These are phyloP conservation scores for Hypoxylon sp. DNA, from an alignment of 2,329 filamentous ascomycete species.

Conservation along the genomic window DNA sequence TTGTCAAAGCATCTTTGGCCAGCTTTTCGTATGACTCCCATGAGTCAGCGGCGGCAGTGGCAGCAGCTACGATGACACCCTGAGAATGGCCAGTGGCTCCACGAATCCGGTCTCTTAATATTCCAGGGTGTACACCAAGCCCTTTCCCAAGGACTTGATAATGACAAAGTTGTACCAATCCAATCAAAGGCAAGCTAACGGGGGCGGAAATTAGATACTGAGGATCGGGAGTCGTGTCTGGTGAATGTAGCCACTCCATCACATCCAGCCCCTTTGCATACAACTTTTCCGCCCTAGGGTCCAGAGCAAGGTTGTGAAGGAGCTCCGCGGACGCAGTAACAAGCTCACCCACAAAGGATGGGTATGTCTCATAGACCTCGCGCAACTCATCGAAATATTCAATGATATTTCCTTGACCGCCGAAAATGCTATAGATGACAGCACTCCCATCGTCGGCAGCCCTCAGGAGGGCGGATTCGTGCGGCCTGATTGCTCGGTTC, in stretches of 20 bases:
- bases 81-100: slow-evolving; percentile 98
- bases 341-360: slow-evolving; percentile 89
- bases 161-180: slow-evolving; percentile 94
- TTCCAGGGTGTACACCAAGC: slow-evolving; percentile 88
- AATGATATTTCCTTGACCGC: slow-evolving; percentile 98
- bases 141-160: slow-evolving; percentile 95
- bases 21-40: slow-evolving; percentile 94
- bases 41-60: slow-evolving; percentile 88
- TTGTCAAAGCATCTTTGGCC: slow-evolving; percentile 84
- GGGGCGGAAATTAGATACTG: slow-evolving; percentile 96
- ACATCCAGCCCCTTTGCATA: slow-evolving; percentile 98
- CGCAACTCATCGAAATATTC: slow-evolving; percentile 99
- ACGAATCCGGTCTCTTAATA: slow-evolving; percentile 85
- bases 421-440: slow-evolving; percentile 93
- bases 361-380: slow-evolving; percentile 91
- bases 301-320: slow-evolving; percentile 85
- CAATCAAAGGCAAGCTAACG: slow-evolving; percentile 96
- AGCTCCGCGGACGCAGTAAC: slow-evolving; percentile 86
- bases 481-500: slow-evolving; percentile 88
- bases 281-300: slow-evolving; percentile 91
- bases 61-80: slow-evolving; percentile 92
- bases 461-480: slow-evolving; percentile 92
- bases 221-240: slow-evolving; percentile 90
- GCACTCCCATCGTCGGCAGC: slow-evolving; percentile 88
- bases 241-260: slow-evolving; percentile 91